Percentiles rank a stretch among this genome's conserved stretches.
These are phyloP conservation scores for Solanum medicagineum DNA, from an alignment of 257 asterid genomes.

Conservation along the genomic window DNA sequence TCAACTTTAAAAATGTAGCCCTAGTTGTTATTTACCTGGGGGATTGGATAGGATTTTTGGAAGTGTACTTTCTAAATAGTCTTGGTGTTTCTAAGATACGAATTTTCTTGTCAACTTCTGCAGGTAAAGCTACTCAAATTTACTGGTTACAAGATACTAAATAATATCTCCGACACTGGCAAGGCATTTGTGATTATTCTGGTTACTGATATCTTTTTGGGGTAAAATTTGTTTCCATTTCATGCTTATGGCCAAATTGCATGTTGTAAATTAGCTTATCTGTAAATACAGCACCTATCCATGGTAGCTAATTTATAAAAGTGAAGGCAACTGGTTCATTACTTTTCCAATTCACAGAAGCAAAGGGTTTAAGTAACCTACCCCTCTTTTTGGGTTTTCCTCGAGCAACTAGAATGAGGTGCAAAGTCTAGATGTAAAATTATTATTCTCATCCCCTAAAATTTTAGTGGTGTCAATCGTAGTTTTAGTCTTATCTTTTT, in stretches of 20 bases:
- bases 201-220: constrained; percentile 78
- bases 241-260: background rate
- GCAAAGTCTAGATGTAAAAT: background rate
- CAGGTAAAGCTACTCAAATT: constrained; percentile 96
- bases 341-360: background rate
- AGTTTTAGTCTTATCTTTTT: background rate
- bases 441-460: background rate
- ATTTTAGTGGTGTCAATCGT: background rate
- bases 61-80: background rate
- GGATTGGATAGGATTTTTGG: background rate
- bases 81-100: background rate
- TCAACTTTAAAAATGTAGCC: background rate
- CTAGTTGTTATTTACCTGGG: background rate
- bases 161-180: constrained; percentile 76
- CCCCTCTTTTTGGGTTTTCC: background rate
- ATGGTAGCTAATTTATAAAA: background rate
- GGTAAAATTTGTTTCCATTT: constrained; percentile 29
- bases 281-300: background rate
- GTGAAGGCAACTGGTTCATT: background rate
- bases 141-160: constrained; percentile 80
- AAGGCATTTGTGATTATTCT: constrained; percentile 87
- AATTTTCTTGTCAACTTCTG: constrained; percentile 6
- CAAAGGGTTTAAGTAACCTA: background rate
- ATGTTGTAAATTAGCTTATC: background rate
- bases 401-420: background rate